Base-by-base conservation (phyloP, 129 eudicot genomes). In the Pseudognaphalium luteoalbum region DNA sequence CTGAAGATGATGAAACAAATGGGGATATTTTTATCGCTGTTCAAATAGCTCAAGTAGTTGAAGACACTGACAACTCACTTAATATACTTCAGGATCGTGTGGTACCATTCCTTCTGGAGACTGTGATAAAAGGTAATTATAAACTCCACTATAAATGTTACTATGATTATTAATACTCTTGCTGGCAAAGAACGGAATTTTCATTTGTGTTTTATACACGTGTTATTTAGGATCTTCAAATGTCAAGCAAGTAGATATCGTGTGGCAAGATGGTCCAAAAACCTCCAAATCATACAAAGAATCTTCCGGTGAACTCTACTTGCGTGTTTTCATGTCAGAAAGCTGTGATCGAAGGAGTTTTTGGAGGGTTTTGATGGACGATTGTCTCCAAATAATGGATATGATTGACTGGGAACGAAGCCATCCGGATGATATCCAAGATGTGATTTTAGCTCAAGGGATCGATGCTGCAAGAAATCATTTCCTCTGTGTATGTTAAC, bases 391-490 rank as follows among this genome's bases (percentile, higher is more conserved):
- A 63, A 80, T 94, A 78, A 85, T 86, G 88, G 84, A 84, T 20
- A 68, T 94, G 83, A 94, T 94, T 22, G 98, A 94, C 62, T 94
- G 98, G 98, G 83, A 88, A 34, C 85, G 88, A 70, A 94, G 98
- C 74, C 88, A 88, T 86, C 92, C 98, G 1, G 98, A 94, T 77
- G 92, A 83, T 58, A 78, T 94, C 56, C 84, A 80, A 44, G 97
- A 87, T 52, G 77, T 80, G 44, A 81, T 85, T 77, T 76, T 75
- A 39, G 86, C 90, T 30, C 83, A 78, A 67, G 98, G 98, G 63
- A 86, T 91, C 1, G 97, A 89, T 87, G 88, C 83, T 30, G 97
- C 98, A 22, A 74, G 88, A 85, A 78, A 81, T 54, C 78, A 67
- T 51, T 94, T 91, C 77, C 86, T 91, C 17, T 75, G 60, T 42